Evolutionary conservation across 2,329 filamentous ascomycete species (phyloP), one percentile per base, ranked within the genome.

Genomic region (Didymosphaeria variabile): DNA sequence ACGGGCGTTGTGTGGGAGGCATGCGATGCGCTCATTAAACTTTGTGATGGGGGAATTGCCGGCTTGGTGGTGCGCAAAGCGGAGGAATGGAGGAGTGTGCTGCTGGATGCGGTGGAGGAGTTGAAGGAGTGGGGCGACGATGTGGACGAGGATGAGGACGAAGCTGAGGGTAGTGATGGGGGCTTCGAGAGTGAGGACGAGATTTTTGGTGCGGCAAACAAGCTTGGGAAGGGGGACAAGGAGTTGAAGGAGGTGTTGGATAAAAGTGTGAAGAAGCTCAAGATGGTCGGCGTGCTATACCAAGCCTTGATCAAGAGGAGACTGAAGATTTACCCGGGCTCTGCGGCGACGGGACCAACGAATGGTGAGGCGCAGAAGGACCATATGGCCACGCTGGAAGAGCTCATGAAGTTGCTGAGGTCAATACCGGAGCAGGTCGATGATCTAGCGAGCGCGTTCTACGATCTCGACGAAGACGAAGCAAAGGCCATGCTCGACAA

Each of bases 71-170:
- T 91, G 0, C 83, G 85, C 67, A 93, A 90, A 73, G 90, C 90
- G 1, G 87, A 92, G 67, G 85, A 93, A 74, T 92, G 90, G 79
- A 83, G 88, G 44, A 91, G 91, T 58, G 87, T 91, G 2, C 81
- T 97, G 26, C 87, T 91, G 68, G 94, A 97, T 80, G 91, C 93
- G 0, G 86, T 96, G 67, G 87, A 91, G 64, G 94, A 97, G 79
- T 78, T 97, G 66, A 92, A 93, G 74, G 92, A 94, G 69, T 97
- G 94, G 93, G 88, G 90, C 21, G 91, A 93, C 1, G 90, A 93
- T 69, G 85, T 87, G 10, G 84, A 80, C 5, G 78, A 72, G 4
- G 71, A 79, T 2, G 66, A 75, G 0, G 78, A 79, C 36, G 72
- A 75, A 13, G 54, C 79, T 73, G 59, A 81, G 77, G 19, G 77